Conservation (phyloP, 2,329 filamentous ascomycete species). For the Purpureocillium lavendulum region DNA sequence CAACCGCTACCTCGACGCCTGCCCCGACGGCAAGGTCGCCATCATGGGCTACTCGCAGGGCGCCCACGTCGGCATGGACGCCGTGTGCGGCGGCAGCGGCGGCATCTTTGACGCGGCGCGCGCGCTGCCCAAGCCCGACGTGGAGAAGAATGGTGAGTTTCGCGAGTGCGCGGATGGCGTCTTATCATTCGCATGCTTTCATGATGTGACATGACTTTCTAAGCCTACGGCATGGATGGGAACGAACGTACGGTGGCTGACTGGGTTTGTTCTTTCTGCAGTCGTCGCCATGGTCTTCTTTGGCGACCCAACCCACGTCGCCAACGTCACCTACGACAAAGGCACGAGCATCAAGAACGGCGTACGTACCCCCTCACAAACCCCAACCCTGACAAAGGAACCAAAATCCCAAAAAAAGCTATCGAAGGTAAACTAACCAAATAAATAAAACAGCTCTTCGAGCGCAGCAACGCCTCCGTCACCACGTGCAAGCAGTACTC, state of each 20-base stretch:
- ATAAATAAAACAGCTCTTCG: conserved; percentile 27
- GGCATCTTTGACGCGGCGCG: conserved; percentile 16
- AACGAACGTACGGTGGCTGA: too few relatives aligned
- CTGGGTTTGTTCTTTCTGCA: too few relatives aligned
- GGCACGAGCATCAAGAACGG: conserved; percentile 28
- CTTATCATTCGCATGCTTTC: too few relatives aligned
- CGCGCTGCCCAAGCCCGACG: conserved; percentile 15
- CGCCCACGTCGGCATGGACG: conserved; percentile 27
- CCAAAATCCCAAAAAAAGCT: too few relatives aligned
- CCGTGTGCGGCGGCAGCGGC: conserved; percentile 27
- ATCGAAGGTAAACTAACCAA: too few relatives aligned
- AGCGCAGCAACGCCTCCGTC: conserved; percentile 21
- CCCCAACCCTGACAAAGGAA: too few relatives aligned
- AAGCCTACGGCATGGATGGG: too few relatives aligned
- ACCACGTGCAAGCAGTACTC: conserved; percentile 23
- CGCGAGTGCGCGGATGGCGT: too few relatives aligned
- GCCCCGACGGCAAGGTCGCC: conserved; percentile 30
- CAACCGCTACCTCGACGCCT: conserved; percentile 21
- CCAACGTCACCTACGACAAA: conserved; percentile 24
- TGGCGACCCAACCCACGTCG: conserved; percentile 31
- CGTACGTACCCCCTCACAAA: conserved; percentile 20
- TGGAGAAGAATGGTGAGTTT: conserved; percentile 25
- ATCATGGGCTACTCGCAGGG: conserved; percentile 35
- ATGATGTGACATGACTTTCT: background rate
- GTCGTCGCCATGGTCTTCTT: conserved; percentile 32